Conservation (phyloP, 176 grass and related monocot genomes). For the Triticum timopheevii region DNA sequence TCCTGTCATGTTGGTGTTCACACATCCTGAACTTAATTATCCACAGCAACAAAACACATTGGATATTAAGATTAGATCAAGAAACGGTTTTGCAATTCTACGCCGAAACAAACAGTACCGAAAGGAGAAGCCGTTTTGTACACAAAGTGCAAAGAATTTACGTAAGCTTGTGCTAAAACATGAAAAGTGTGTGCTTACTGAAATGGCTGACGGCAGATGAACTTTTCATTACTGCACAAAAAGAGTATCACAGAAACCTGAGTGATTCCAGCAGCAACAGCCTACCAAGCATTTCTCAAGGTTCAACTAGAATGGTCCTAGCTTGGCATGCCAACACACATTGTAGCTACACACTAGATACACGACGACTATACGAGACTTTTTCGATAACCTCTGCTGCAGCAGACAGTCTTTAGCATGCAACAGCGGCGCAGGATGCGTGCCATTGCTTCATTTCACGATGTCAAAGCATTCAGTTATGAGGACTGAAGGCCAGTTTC, state of each 20-base stretch:
- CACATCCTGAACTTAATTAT: neutral
- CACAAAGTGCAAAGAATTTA: neutral
- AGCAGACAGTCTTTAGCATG: slow-evolving; percentile 1
- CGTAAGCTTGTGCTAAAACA: neutral
- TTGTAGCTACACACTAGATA: neutral
- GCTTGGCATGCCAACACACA: neutral
- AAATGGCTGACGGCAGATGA: neutral
- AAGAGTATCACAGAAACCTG: neutral
- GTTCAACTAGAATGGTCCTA: neutral
- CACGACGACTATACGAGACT: neutral
- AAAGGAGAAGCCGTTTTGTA: neutral
- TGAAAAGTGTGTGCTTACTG: neutral
- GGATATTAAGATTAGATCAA: neutral
- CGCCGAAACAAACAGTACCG: neutral
- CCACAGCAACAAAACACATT: neutral
- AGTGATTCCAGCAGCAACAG: neutral
- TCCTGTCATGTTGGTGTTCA: neutral
- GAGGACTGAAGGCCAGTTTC: slow-evolving; percentile 7
- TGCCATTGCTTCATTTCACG: neutral
- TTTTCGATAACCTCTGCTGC: neutral
- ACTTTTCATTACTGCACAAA: neutral
- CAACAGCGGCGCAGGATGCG: neutral
- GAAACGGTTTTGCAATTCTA: neutral
- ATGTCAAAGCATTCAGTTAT: neutral
- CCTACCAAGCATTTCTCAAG: neutral